Conservation (phyloP, 2,329 filamentous ascomycete species). For the Calonectria ilicicola region DNA sequence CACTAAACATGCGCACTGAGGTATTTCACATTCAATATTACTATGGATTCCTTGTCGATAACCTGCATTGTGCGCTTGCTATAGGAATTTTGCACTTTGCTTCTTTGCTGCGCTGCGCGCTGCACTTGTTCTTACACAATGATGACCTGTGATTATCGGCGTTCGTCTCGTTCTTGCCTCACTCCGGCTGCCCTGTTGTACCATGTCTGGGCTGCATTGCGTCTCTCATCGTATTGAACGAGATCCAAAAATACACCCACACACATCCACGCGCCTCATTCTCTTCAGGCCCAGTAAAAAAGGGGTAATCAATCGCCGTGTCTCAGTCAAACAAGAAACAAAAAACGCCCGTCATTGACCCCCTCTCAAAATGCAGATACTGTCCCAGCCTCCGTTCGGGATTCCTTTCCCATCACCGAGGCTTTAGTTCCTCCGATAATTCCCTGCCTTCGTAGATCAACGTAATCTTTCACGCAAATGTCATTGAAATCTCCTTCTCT, state of each 20-base stretch:
- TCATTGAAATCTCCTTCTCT: slow-evolving; percentile 84
- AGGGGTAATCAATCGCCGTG: slow-evolving; percentile 13
- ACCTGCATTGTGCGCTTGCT: background rate
- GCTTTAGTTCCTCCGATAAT: background rate
- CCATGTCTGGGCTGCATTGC: background rate
- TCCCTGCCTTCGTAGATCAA: slow-evolving; percentile 3
- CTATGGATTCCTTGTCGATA: background rate
- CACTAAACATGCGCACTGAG: background rate
- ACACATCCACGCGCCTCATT: background rate
- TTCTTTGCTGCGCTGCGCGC: background rate
- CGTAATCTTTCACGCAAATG: slow-evolving; percentile 71
- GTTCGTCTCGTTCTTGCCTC: background rate
- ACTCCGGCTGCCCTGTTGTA: background rate
- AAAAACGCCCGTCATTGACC: slow-evolving; percentile 24
- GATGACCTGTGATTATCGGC: background rate
- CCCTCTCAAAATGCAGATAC: background rate
- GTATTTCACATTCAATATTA: background rate
- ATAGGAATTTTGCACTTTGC: background rate
- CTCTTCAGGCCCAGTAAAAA: background rate
- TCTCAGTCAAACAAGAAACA: slow-evolving; percentile 2
- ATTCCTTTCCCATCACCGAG: background rate
- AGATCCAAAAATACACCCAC: slow-evolving; percentile 22
- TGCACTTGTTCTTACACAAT: background rate
- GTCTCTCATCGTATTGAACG: background rate
- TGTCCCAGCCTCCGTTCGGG: background rate